These are phyloP conservation scores for Hibiscus trionum DNA, from an alignment of 345 rosid species.

Conservation along the genomic window DNA sequence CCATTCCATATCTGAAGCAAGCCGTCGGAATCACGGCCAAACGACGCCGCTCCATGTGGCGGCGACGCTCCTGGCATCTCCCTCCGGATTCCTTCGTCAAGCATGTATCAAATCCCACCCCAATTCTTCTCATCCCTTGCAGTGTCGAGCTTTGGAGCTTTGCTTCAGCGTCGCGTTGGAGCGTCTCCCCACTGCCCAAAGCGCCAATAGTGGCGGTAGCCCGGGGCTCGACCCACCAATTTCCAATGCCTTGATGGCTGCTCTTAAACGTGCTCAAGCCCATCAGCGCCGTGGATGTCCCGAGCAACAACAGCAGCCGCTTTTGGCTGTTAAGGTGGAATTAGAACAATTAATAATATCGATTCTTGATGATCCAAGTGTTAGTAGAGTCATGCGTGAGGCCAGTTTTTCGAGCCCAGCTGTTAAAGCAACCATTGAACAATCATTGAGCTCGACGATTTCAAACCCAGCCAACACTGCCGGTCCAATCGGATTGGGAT, in stretches of 20 bases:
- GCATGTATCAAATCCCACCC: conserved; percentile 98
- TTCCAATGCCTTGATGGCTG: conserved; percentile 97
- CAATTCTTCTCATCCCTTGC: conserved; percentile 95
- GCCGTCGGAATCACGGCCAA: conserved; percentile 87
- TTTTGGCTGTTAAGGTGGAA: conserved; percentile 92
- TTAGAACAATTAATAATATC: conserved; percentile 94
- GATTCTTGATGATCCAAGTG: conserved; percentile 95
- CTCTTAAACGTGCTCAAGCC: conserved; percentile 94
- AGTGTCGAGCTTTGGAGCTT: conserved; percentile 98
- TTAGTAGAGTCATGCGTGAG: conserved; percentile 94
- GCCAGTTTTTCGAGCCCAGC: conserved; percentile 98
- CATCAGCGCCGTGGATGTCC: conserved; percentile 99
- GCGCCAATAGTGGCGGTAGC: conserved; percentile 10
- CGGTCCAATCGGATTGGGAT: conserved; percentile 49
- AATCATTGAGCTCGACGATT: conserved; percentile 45
- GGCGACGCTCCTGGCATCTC: conserved; percentile 69
- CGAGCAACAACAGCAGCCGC: conserved; percentile 95
- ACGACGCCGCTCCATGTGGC: conserved; percentile 44
- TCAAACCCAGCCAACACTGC: conserved; percentile 27
- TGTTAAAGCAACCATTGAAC: conserved; percentile 86
- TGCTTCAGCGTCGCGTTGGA: conserved; percentile 99
- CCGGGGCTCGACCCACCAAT: conserved; percentile 69
- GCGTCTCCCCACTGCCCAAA: conserved; percentile 66
- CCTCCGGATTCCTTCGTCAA: conserved; percentile 87
- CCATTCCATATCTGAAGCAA: conserved; percentile 84